Evolutionary conservation across 139 green algal species (phyloP), one percentile per base, ranked within the genome.

Genomic region (Axilococcus clingmanii): DNA sequence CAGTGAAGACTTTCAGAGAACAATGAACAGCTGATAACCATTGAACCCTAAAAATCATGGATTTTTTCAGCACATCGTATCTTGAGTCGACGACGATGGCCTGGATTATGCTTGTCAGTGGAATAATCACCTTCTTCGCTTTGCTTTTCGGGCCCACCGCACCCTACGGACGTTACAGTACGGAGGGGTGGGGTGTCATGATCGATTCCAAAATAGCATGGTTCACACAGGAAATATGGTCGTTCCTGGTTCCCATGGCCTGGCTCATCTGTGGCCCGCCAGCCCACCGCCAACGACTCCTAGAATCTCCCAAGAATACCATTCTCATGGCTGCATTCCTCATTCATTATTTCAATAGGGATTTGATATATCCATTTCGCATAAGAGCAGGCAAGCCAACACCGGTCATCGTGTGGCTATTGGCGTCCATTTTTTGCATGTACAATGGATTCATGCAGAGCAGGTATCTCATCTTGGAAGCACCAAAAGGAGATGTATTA

Each of bases 401-500:
- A 9, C 77, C 79, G 0, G 25, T 83, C 4, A 46, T 22, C n/a
- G 66, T 91, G 6, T 78, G 61, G 62, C 31, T 74, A 16, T 68
- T 81, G 57, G 71, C 72, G 9, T 27, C 67, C 0, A 14, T 59
- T 4, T 91, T 88, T 57, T 87, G 77, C 45, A 12, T 71, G 4
- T 84, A 70, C 59, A 91, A 90, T 46, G 81, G 79, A 7, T 82
- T 72, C 38, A 36, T 88, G 50, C 81, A 71, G 42, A 65, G 40
- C 14, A 33, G n/a, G 17, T 71, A 57, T 37, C n/a, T 71, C 0
- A 32, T 71, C 6, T 25, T 22, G 0, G 55, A 71, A 35, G 63
- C 63, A 1, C 55, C 63, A 16, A 16, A 31, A 4, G 2, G 25
- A 5, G 30, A 59, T 41, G 3, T 27, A 17, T 3, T 46, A 11